Percentiles rank a stretch among this genome's conserved stretches.
Conservation (phyloP, 208 protist genomes). For the Herpetomonas tarakana region DNA sequence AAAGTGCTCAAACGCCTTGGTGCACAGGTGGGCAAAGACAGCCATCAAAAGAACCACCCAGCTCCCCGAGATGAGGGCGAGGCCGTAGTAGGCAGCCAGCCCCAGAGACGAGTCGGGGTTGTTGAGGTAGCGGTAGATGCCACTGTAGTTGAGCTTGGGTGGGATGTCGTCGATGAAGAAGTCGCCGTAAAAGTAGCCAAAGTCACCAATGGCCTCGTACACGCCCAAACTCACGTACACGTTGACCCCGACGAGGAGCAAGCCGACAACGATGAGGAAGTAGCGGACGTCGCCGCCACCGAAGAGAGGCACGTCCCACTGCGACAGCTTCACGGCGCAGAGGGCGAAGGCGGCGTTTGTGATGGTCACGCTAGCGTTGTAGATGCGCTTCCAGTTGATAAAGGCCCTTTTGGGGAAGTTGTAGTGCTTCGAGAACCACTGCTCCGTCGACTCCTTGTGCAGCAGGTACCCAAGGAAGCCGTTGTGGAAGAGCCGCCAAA, state of each 20-base stretch:
- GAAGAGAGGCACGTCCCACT: slow-evolving; percentile 38
- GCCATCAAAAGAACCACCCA: slow-evolving; percentile 64
- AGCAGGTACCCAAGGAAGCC: slow-evolving; percentile 80
- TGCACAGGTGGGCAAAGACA: slow-evolving; percentile 63
- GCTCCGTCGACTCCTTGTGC: slow-evolving; percentile 46
- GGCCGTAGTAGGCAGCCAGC: slow-evolving; percentile 87
- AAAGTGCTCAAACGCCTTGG: slow-evolving; percentile 77
- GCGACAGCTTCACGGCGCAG: slow-evolving; percentile 42
- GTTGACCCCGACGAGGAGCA: slow-evolving; percentile 80
- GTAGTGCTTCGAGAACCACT: slow-evolving; percentile 83
- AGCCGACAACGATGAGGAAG: slow-evolving; percentile 43
- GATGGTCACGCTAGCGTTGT: slow-evolving; percentile 74
- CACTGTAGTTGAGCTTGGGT: slow-evolving; percentile 82
- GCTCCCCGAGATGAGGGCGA: slow-evolving; percentile 86
- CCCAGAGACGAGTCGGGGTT: slow-evolving; percentile 91
- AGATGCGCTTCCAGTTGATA: slow-evolving; percentile 90
- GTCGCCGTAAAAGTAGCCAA: slow-evolving; percentile 94
- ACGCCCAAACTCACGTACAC: slow-evolving; percentile 72
- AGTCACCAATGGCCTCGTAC: slow-evolving; percentile 89
- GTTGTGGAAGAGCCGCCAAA: slow-evolving; percentile 83
- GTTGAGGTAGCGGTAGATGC: slow-evolving; percentile 95
- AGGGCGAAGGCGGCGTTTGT: slow-evolving; percentile 49
- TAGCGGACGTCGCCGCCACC: slow-evolving; percentile 29
- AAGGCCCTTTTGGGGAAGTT: slow-evolving; percentile 67
- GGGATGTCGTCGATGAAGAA: slow-evolving; percentile 80